phyloP scores from a whole-genome alignment of 1,139 yeast species.

The Eremothecium gossypii region DNA sequence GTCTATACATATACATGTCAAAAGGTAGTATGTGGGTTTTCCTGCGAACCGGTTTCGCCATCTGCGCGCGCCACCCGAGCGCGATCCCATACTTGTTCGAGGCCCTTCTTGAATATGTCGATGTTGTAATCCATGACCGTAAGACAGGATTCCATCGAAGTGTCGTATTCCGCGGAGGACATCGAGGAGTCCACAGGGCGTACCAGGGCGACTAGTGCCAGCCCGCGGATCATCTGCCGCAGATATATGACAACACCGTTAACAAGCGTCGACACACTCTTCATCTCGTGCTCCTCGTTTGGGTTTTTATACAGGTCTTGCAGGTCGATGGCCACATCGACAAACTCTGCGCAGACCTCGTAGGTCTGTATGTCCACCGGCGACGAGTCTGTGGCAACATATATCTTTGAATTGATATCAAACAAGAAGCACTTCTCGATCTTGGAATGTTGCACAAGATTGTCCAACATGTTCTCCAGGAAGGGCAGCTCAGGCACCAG shows the following conservation, averaged over 20 bases:
- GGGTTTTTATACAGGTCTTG: conserved; percentile 53
- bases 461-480: conserved; percentile 79
- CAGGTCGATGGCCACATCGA: conserved; percentile 85
- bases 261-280: conserved; percentile 64
- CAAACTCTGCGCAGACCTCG: conserved; percentile 94
- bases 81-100: conserved; percentile 65
- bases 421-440: conserved; percentile 89
- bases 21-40: not conserved
- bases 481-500: conserved; percentile 82
- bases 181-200: conserved; percentile 34
- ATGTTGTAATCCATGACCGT: conserved; percentile 87
- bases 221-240: conserved; percentile 86
- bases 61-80: conserved; percentile 16
- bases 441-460: conserved; percentile 78
- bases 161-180: conserved; percentile 34
- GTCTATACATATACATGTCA: not conserved
- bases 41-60: not conserved
- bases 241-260: conserved; percentile 77
- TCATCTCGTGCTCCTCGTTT: conserved; percentile 34
- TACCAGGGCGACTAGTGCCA: conserved; percentile 82
- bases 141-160: conserved; percentile 42
- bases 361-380: conserved; percentile 94
- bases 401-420: conserved; percentile 88
- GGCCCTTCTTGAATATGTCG: conserved; percentile 65
- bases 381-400: conserved; percentile 91